A percentile compares a stretch with the other conserved stretches of the same genome.
Conservation (phyloP, 192 early-diverging fungal species). For the Geosiphon pyriformis region DNA sequence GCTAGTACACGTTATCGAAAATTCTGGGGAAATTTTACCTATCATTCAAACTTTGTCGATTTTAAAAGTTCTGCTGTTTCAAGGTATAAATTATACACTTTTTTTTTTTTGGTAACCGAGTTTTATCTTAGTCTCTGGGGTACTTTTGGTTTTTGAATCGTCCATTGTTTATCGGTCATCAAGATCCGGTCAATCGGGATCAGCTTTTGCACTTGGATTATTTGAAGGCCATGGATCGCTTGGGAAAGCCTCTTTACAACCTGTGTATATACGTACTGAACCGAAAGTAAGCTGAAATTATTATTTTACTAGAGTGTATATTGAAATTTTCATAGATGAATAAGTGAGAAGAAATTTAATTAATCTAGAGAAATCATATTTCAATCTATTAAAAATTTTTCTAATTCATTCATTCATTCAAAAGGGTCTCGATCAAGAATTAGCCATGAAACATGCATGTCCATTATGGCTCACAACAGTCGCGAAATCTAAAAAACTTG, state of each 20-base stretch:
- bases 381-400: not conserved
- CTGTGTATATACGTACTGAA: conserved; percentile 1
- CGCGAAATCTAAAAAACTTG: not conserved
- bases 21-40: conserved; percentile 12
- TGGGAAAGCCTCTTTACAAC: not conserved
- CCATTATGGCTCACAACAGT: conserved; percentile 8
- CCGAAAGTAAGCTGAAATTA: not conserved
- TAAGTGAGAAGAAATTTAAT: no score
- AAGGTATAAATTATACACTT: conserved; percentile 7
- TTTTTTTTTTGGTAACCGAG: not conserved
- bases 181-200: conserved; percentile 12
- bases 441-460: conserved; percentile 14
- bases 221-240: conserved; percentile 12
- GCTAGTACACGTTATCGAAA: not conserved
- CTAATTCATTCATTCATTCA: not conserved
- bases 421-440: conserved; percentile 2
- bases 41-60: conserved; percentile 15
- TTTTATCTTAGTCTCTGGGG: not conserved
- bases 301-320: no score
- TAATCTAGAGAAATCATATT: not conserved
- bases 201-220: conserved; percentile 16
- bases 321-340: no score
- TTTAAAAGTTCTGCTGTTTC: conserved; percentile 12
- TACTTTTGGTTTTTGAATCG: not conserved
- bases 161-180: not conserved